A percentile compares a stretch with the other conserved stretches of the same genome.
Conservation (phyloP, 805 yeast genomes). For the Metschnikowia aberdeeniae region DNA sequence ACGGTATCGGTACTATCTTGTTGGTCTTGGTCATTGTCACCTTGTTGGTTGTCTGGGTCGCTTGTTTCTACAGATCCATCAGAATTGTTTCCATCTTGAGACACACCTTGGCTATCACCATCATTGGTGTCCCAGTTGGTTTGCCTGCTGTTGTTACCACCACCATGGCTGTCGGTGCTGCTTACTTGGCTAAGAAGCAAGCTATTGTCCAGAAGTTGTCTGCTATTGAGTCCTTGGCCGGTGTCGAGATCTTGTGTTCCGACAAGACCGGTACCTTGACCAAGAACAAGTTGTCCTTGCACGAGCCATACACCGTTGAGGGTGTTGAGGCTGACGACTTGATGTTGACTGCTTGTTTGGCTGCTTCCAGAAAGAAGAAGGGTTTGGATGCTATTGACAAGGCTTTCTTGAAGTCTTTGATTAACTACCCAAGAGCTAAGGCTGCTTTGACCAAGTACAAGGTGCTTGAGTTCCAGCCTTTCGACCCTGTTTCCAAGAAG, state of each 20-base stretch:
- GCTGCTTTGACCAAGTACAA: constrained; percentile 89
- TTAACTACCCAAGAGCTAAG: constrained; percentile 87
- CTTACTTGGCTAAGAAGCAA: constrained; percentile 94
- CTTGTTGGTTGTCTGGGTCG: constrained; percentile 84
- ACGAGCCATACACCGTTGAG: constrained; percentile 96
- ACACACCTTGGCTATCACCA: constrained; percentile 92
- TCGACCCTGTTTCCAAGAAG: constrained; percentile 96
- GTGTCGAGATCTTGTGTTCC: constrained; percentile 96
- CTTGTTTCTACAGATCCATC: constrained; percentile 90
- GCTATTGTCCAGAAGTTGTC: constrained; percentile 96
- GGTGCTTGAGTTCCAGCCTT: constrained; percentile 93
- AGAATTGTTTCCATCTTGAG: constrained; percentile 83
- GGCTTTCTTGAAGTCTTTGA: constrained; percentile 91
- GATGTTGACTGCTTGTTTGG: constrained; percentile 96
- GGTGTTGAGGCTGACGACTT: constrained; percentile 95
- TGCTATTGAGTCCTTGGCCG: constrained; percentile 95
- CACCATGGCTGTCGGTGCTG: constrained; percentile 99
- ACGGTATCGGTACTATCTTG: constrained; percentile 94
- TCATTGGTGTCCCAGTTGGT: constrained; percentile 98
- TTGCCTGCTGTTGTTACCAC: constrained; percentile 98
- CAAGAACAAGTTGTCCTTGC: constrained; percentile 92
- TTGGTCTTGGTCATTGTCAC: constrained; percentile 86
- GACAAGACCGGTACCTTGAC: constrained; percentile 98
- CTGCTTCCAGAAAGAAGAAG: constrained; percentile 97
- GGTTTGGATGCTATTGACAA: constrained; percentile 97